These are phyloP conservation scores for Coelastrella sp. DNA, from an alignment of 139 green algal species.

Conservation along the genomic window DNA sequence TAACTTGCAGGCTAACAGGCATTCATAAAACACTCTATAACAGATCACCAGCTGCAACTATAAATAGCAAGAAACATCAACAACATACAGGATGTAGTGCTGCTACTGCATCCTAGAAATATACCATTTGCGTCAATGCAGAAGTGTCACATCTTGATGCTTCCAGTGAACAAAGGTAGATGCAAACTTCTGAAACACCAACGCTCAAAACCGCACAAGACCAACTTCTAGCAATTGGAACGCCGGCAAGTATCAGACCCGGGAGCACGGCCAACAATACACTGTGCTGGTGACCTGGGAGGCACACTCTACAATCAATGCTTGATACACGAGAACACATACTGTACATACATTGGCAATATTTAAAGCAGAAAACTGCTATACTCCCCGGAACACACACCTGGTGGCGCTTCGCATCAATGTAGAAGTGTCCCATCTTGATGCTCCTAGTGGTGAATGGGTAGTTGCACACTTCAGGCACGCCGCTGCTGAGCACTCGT, in stretches of 20 bases:
- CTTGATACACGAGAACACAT: background rate
- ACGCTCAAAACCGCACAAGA: conserved; percentile 92
- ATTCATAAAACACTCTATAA: too few relatives aligned
- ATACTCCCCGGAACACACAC: conserved; percentile 50
- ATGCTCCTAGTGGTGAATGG: conserved; percentile 98
- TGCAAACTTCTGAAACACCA: conserved; percentile 86
- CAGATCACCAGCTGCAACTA: background rate
- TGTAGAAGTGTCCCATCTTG: conserved; percentile 98
- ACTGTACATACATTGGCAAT: background rate
- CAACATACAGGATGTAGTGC: background rate
- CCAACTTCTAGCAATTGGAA: too few relatives aligned
- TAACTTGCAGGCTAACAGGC: too few relatives aligned
- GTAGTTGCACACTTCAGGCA: conserved; percentile 94
- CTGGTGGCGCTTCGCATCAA: conserved; percentile 86
- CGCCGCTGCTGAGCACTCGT: conserved; percentile 84
- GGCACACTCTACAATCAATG: background rate
- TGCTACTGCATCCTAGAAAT: too few relatives aligned
- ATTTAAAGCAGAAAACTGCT: background rate
- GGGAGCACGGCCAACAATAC: too few relatives aligned
- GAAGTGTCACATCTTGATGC: conserved; percentile 99
- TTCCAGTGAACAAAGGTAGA: conserved; percentile 98
- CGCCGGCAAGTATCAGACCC: too few relatives aligned
- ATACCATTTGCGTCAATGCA: too few relatives aligned
- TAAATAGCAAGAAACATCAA: background rate
- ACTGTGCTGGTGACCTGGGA: background rate